Percentiles rank a stretch among this genome's conserved stretches.
Evolutionary conservation across 805 yeast species (phyloP).

Genomic region (Candida tibetensis): DNA sequence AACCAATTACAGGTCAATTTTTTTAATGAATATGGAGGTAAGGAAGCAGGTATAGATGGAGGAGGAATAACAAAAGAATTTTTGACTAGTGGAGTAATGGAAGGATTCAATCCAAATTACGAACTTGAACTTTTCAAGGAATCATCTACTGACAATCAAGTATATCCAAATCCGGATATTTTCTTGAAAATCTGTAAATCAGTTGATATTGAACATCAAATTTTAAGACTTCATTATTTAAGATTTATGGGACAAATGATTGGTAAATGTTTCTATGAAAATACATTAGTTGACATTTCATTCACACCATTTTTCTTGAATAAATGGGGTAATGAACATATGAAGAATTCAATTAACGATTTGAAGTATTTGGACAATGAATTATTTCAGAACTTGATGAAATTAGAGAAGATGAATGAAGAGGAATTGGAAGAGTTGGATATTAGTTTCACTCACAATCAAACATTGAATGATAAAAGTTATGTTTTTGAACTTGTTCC

Average conservation of each 20-base stretch:
- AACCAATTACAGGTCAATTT: slow-evolving; percentile 61
- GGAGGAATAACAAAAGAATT: slow-evolving; percentile 95
- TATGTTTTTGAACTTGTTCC: slow-evolving; percentile 53
- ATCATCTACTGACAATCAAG: slow-evolving; percentile 46
- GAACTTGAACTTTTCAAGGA: slow-evolving; percentile 37
- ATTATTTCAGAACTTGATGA: slow-evolving; percentile 61
- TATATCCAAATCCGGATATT: slow-evolving; percentile 72
- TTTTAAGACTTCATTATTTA: slow-evolving; percentile 28
- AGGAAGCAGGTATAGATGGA: slow-evolving; percentile 92
- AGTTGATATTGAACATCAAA: slow-evolving; percentile 29
- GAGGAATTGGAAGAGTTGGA: slow-evolving; percentile 59
- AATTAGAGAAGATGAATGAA: slow-evolving; percentile 53
- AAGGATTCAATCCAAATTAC: slow-evolving; percentile 53
- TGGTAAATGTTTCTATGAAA: slow-evolving; percentile 87
- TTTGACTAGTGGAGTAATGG: slow-evolving; percentile 65
- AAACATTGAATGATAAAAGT: slow-evolving; percentile 36
- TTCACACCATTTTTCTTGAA: slow-evolving; percentile 84
- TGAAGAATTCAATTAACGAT: slow-evolving; percentile 73
- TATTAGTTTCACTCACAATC: slow-evolving; percentile 64
- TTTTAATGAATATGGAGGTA: slow-evolving; percentile 60
- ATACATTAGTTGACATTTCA: slow-evolving; percentile 72
- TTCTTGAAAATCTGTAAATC: slow-evolving; percentile 31
- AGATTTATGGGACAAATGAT: slow-evolving; percentile 77
- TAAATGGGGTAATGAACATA: slow-evolving; percentile 54
- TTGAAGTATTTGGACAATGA: slow-evolving; percentile 66